A percentile compares a stretch with the other conserved stretches of the same genome.
Conservation (phyloP, 306 rosid species). For the Fagus sylvatica region DNA sequence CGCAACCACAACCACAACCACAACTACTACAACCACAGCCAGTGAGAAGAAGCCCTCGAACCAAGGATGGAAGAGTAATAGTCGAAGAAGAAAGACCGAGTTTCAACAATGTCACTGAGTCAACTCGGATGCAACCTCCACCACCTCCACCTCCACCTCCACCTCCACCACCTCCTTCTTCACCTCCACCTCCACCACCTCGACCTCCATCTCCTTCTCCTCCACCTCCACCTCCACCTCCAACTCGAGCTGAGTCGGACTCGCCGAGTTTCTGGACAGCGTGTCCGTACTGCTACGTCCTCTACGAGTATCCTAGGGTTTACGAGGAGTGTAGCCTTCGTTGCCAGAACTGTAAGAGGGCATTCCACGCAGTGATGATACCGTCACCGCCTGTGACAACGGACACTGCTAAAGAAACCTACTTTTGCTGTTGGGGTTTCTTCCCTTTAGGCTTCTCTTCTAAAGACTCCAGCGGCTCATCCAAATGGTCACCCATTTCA, state of each 20-base stretch:
- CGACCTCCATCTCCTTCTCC: constrained; percentile 1
- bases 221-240: constrained; percentile 6
- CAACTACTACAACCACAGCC: constrained; percentile 25
- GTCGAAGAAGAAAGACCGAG: constrained; percentile 44
- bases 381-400: constrained; percentile 51
- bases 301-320: constrained; percentile 68
- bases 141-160: background rate
- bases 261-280: constrained; percentile 81
- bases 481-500: constrained; percentile 76
- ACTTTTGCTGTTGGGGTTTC: constrained; percentile 77
- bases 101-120: constrained; percentile 41
- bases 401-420: constrained; percentile 13
- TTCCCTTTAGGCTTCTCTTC: constrained; percentile 63
- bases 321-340: constrained; percentile 78
- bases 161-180: background rate
- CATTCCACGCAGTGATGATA: constrained; percentile 60
- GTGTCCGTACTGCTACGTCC: constrained; percentile 80
- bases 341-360: constrained; percentile 83
- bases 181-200: constrained; percentile 8
- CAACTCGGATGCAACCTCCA: constrained; percentile 9
- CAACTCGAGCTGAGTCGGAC: background rate
- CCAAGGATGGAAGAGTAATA: constrained; percentile 28
- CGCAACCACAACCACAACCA: constrained; percentile 6
- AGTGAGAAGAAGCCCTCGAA: constrained; percentile 37
- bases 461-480: constrained; percentile 32